Evolutionary conservation across 202 grass and related monocot species (phyloP).

Genomic region (Brachypodium distachyon): DNA sequence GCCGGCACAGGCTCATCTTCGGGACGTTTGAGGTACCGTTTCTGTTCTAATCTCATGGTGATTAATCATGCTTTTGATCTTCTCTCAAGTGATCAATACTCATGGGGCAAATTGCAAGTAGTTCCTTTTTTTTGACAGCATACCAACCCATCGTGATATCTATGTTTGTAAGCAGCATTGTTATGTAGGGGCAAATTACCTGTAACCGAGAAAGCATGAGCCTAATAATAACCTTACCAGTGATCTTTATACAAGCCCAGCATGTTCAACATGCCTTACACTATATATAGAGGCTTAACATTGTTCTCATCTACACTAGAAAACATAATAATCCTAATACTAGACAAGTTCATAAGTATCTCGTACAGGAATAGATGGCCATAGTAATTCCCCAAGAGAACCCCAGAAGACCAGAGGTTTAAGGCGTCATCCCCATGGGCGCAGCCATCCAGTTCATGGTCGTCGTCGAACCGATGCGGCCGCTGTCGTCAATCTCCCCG

Average conservation of each 20-base stretch:
- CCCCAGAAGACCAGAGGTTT: background rate
- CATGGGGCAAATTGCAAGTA: too few species aligned
- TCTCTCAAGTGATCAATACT: too few species aligned
- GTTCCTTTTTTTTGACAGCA: too few species aligned
- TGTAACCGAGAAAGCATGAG: too few species aligned
- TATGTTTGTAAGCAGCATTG: too few species aligned
- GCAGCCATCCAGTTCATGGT: constrained; percentile 15
- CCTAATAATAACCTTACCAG: background rate
- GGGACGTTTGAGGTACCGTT: too few species aligned
- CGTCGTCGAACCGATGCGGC: background rate
- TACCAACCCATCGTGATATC: too few species aligned
- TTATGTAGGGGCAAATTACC: too few species aligned
- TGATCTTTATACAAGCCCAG: background rate
- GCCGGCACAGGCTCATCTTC: too few species aligned
- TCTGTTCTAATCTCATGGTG: too few species aligned
- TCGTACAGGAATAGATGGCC: background rate
- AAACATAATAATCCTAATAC: background rate
- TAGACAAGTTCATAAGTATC: background rate
- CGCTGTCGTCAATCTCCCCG: background rate
- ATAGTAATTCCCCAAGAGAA: background rate
- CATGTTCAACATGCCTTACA: background rate
- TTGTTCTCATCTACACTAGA: background rate
- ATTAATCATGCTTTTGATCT: too few species aligned
- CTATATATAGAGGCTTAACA: background rate
- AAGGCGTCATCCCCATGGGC: constrained; percentile 18